A percentile compares a stretch with the other conserved stretches of the same genome.
These are phyloP conservation scores for Cyathus striatus DNA, from an alignment of 768 basidiomycete genomes.

Conservation along the genomic window DNA sequence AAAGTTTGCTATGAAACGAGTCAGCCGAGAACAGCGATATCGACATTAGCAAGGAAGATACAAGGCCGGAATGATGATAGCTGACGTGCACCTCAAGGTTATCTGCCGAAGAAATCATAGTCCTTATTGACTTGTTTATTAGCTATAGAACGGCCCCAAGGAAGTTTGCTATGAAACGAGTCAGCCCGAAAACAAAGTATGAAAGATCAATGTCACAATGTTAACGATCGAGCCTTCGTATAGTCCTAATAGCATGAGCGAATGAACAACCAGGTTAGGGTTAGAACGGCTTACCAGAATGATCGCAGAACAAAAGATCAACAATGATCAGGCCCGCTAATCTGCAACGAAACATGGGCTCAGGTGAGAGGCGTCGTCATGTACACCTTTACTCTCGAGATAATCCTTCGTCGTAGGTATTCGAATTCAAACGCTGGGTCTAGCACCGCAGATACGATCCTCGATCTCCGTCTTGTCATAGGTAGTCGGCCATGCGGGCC, in stretches of 20 bases:
- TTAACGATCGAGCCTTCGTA: conserved; percentile 44
- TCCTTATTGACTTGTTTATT: no score
- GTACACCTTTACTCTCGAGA: conserved; percentile 24
- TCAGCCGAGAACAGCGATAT: no score
- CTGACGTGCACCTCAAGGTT: no score
- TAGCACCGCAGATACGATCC: conserved; percentile 55
- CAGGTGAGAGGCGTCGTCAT: conserved; percentile 13
- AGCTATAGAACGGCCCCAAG: no score
- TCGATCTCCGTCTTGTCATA: conserved; percentile 43
- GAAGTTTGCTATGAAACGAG: conserved; percentile 35
- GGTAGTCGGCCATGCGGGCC: conserved; percentile 39
- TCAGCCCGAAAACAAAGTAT: no score
- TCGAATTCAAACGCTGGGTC: conserved; percentile 56
- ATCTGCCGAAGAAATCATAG: no score
- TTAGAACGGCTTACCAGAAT: conserved; percentile 32
- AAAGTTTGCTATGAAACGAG: no score
- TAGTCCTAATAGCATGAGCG: not conserved
- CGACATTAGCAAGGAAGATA: no score
- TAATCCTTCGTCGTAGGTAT: conserved; percentile 19
- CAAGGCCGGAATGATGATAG: no score
- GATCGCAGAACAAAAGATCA: conserved; percentile 52
- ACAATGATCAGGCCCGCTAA: conserved; percentile 48
- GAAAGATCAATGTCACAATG: conserved; percentile 25
- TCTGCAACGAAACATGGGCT: conserved; percentile 46
- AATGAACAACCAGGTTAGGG: not conserved